phyloP scores from a whole-genome alignment of 768 basidiomycete genomes.

The Rubroboletus satanas region DNA sequence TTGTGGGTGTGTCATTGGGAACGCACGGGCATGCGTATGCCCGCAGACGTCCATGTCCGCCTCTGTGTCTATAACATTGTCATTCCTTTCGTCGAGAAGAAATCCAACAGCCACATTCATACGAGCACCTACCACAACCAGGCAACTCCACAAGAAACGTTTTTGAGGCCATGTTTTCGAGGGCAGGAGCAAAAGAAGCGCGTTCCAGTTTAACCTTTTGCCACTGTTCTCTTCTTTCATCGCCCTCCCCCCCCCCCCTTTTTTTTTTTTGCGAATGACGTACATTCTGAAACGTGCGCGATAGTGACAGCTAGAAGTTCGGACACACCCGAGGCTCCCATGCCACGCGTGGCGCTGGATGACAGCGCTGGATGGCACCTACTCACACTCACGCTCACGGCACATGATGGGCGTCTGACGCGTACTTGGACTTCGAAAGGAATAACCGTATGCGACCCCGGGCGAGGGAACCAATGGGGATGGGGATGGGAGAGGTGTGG shows the following conservation, averaged over 20 bases:
- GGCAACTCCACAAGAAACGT: background rate
- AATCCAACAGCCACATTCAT: background rate
- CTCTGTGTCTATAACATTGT: background rate
- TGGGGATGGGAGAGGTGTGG: background rate
- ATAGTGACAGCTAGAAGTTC: background rate
- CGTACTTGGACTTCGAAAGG: background rate
- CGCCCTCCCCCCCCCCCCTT: no score
- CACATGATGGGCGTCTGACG: background rate
- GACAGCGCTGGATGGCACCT: no score
- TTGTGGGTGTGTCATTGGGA: background rate
- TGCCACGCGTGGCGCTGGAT: background rate
- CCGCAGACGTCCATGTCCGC: background rate
- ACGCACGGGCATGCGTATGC: no score
- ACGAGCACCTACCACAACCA: background rate
- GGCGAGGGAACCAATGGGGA: background rate
- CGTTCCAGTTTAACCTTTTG: slow-evolving; percentile 6
- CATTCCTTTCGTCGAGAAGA: no score
- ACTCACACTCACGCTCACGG: background rate
- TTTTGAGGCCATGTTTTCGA: background rate
- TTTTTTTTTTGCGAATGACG: background rate
- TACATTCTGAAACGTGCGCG: background rate
- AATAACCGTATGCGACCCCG: background rate
- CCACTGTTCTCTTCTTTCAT: background rate
- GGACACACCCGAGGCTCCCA: background rate
- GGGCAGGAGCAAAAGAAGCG: background rate